phyloP scores from a whole-genome alignment of 257 asterid genomes.

The Forsythia viridissima region DNA sequence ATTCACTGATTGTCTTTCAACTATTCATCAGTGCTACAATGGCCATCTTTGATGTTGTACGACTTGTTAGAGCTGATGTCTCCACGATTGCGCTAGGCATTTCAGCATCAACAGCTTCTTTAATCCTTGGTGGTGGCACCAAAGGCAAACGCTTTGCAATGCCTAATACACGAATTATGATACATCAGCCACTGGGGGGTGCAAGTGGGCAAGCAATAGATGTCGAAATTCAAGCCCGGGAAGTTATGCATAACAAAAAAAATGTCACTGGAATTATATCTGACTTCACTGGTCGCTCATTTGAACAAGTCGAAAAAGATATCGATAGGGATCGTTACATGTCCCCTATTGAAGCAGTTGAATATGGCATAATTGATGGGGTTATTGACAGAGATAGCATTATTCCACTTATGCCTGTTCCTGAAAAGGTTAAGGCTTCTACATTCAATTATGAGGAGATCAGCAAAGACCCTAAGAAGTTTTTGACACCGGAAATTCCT shows the following conservation, averaged over 20 bases:
- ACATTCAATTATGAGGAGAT: conserved; percentile 56
- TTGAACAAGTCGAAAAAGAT: conserved; percentile 77
- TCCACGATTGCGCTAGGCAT: conserved; percentile 76
- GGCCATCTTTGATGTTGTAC: conserved; percentile 60
- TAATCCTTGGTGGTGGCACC: conserved; percentile 93
- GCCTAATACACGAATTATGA: conserved; percentile 78
- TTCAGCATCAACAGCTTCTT: conserved; percentile 91
- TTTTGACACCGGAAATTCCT: conserved; percentile 59
- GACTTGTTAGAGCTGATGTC: conserved; percentile 62
- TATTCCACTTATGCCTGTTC: conserved; percentile 62
- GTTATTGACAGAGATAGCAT: conserved; percentile 72
- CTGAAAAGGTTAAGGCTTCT: conserved; percentile 60
- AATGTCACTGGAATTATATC: conserved; percentile 65
- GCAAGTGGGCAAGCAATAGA: conserved; percentile 88
- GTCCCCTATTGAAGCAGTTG: conserved; percentile 88
- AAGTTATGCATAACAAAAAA: conserved; percentile 77
- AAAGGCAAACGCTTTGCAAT: conserved; percentile 93
- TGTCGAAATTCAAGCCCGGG: conserved; percentile 91
- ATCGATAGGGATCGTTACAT: conserved; percentile 52
- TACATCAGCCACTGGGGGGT: conserved; percentile 56
- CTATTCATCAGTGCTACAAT: conserved; percentile 64
- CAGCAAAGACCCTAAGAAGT: conserved; percentile 41
- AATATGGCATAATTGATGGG: conserved; percentile 87
- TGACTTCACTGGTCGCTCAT: conserved; percentile 66
- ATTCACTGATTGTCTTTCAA: background rate